phyloP scores from a whole-genome alignment of 1,284 basidiomycete genomes.

The Cryptococcus sp. region DNA sequence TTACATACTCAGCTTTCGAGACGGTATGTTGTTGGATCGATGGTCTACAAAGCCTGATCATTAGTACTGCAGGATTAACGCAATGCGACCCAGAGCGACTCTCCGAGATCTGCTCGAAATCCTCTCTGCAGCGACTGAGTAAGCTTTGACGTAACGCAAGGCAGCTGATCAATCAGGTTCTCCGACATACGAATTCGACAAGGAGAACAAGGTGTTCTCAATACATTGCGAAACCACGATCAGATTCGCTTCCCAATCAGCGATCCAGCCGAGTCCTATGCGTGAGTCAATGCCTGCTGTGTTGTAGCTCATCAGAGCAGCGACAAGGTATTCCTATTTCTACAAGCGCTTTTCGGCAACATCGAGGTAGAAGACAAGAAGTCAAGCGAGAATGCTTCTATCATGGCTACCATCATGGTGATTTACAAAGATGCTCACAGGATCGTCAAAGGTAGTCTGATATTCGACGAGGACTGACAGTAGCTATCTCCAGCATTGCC shows the following conservation, averaged over 20 bases:
- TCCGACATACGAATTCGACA: conserved; percentile 36
- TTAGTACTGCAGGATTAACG: background rate
- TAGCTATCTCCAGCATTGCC: conserved; percentile 35
- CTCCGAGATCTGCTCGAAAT: conserved; percentile 24
- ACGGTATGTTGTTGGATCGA: no score
- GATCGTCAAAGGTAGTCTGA: conserved; percentile 31
- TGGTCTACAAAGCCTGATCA: background rate
- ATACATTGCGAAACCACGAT: conserved; percentile 26
- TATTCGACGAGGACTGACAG: no score
- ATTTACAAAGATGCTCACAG: conserved; percentile 36
- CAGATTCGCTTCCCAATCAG: conserved; percentile 30
- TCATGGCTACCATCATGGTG: conserved; percentile 21
- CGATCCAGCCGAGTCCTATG: conserved; percentile 26
- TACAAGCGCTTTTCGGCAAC: conserved; percentile 40
- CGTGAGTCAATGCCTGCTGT: conserved; percentile 10
- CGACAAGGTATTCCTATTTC: conserved; percentile 45
- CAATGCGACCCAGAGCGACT: conserved; percentile 12
- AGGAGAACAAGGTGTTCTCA: conserved; percentile 36
- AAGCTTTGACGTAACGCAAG: background rate
- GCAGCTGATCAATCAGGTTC: conserved; percentile 21
- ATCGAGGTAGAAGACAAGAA: conserved; percentile 27
- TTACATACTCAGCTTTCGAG: no score
- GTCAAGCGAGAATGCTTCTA: conserved; percentile 26
- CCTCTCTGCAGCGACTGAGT: conserved; percentile 18
- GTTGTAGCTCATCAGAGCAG: conserved; percentile 16